A percentile compares a stretch with the other conserved stretches of the same genome.
Evolutionary conservation across 768 basidiomycete species (phyloP).

Genomic region (Suillus hirtellus): DNA sequence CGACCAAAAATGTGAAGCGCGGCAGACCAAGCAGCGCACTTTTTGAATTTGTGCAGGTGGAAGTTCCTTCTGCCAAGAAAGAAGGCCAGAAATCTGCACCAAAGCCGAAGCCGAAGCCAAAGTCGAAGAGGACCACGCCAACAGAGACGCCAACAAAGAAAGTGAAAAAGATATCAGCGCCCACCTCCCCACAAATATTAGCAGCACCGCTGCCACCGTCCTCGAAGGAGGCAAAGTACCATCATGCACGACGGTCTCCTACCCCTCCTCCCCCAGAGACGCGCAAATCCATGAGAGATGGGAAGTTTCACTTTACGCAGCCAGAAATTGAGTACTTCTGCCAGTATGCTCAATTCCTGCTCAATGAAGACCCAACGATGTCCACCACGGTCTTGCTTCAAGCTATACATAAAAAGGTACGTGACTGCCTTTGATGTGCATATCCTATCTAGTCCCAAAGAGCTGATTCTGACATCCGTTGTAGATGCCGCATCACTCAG

Average conservation of each 20-base stretch:
- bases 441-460: neutral
- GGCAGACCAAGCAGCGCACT: conserved; percentile 21
- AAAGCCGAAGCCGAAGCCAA: conserved; percentile 7
- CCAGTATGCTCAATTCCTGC: conserved; percentile 44
- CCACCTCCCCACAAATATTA: neutral
- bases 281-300: conserved; percentile 27
- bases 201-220: neutral
- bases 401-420: conserved; percentile 49
- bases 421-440: conserved; percentile 1
- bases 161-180: conserved; percentile 11
- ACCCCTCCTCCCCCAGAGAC: conserved; percentile 44
- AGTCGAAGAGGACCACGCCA: conserved; percentile 9
- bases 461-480: conserved; percentile 8
- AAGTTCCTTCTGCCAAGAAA: conserved; percentile 10
- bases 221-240: conserved; percentile 7
- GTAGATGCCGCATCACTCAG: conserved; percentile 63
- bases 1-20: conserved; percentile 24
- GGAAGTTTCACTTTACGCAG: conserved; percentile 47
- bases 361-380: conserved; percentile 49
- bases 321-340: conserved; percentile 51
- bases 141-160: conserved; percentile 14
- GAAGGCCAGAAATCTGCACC: conserved; percentile 2
- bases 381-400: conserved; percentile 38
- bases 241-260: conserved; percentile 36
- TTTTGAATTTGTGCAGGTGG: conserved; percentile 16